Evolutionary conservation across 768 basidiomycete species (phyloP).

Genomic region (Rhodocollybia butyracea): DNA sequence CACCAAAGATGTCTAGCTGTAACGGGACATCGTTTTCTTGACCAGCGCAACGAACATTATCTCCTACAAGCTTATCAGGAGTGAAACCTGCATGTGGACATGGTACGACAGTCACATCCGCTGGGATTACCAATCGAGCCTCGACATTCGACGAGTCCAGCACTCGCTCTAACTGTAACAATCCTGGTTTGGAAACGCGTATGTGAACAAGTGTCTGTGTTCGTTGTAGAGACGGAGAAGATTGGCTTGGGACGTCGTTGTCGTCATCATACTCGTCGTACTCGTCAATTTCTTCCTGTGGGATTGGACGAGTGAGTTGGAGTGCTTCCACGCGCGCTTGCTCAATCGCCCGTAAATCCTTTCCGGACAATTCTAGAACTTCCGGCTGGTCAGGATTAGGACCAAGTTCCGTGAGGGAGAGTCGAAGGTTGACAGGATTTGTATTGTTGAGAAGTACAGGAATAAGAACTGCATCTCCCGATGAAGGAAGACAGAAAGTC

Average conservation of each 20-base stretch:
- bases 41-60: conserved; percentile 66
- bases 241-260: conserved; percentile 26
- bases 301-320: conserved; percentile 39
- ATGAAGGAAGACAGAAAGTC: conserved; percentile 68
- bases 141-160: conserved; percentile 66
- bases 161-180: conserved; percentile 71
- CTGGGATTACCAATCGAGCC: conserved; percentile 65
- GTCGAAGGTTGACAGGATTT: conserved; percentile 63
- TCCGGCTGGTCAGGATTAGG: conserved; percentile 43
- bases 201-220: conserved; percentile 77
- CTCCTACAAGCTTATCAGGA: conserved; percentile 32
- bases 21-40: conserved; percentile 55
- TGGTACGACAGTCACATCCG: conserved; percentile 70
- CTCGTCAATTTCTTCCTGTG: conserved; percentile 38
- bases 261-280: conserved; percentile 75
- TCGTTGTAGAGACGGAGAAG: conserved; percentile 54
- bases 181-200: conserved; percentile 68
- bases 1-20: conserved; percentile 64
- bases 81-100: conserved; percentile 78
- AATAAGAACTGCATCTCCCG: conserved; percentile 56
- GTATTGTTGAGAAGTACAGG: conserved; percentile 93
- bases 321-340: conserved; percentile 51
- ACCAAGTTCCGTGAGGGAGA: conserved; percentile 69
- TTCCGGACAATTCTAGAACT: conserved; percentile 50
- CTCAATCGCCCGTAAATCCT: conserved; percentile 69